Evolutionary conservation across 345 rosid genomes (phyloP), one percentile per base, ranked within the genome.

Genomic region (Acer saccharum): DNA sequence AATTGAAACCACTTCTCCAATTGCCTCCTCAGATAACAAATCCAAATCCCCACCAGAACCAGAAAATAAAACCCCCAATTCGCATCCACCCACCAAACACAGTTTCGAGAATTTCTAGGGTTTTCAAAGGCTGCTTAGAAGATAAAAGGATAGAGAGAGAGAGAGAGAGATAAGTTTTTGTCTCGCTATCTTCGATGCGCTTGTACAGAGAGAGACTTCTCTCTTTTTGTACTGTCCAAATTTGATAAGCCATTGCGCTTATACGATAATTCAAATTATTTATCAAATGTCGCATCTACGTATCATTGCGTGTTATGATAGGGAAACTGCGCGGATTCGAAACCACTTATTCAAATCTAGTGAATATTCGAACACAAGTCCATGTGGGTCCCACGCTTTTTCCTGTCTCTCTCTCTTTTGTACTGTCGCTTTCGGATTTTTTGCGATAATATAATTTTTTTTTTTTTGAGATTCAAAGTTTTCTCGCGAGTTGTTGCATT

Each of bases 151-250:
- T 82, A 83, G 76, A 71, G 77, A 76, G 81, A 35, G 39, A 35
- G 39, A 35, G 39, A 35, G 39, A 35, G 39, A 35, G 39, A 35
- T 4, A 35, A 35, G 39, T 35, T 82, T 23, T 23, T 80, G 89
- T 84, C 91, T 90, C 89, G 93, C 94, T 87, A 85, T 89, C 94
- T 92, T 92, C 94, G 93, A 91, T 91, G 97, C 91, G 83, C 76
- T 35, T 88, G 93, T 86, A 70, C 94, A 86, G 64, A 60, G 64
- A 57, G 62, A 60, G 84, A 82, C 75, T 85, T 82, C 86, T 77
- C 48, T 73, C 77, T 68, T 81, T 80, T 68, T 80, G 77, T 73
- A 87, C 91, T 68, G 87, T 82, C 88, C 82, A 79, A 88, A 87
- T 58, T 54, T 50, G 75, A 87, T 29, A 83, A 0, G 80, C 0